Percentiles rank a stretch among this genome's conserved stretches.
Conservation (phyloP, 768 basidiomycete species). For the Phylloporus sp. region DNA sequence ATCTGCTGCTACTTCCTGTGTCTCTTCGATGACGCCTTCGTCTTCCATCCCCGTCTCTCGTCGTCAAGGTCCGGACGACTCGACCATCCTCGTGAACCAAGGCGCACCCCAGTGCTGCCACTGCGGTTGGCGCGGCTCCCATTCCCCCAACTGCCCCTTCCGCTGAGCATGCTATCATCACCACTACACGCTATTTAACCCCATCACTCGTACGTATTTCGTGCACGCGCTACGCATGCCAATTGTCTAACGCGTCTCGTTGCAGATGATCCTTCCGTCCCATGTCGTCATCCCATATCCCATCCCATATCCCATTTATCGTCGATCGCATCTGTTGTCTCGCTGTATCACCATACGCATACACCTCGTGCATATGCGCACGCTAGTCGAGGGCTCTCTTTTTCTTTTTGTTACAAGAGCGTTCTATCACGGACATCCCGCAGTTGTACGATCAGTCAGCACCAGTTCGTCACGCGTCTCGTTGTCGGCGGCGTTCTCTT, state of each 20-base stretch:
- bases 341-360: constrained; percentile 33
- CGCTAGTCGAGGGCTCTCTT: constrained; percentile 24
- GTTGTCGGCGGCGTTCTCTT: constrained; percentile 8
- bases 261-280: constrained; percentile 17
- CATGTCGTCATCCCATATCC: constrained; percentile 32
- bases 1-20: constrained; percentile 12
- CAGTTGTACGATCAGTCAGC: constrained; percentile 28
- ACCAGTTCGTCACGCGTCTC: constrained; percentile 4
- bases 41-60: constrained; percentile 22
- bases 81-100: constrained; percentile 37
- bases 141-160: constrained; percentile 62
- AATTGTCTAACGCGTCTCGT: background rate
- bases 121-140: constrained; percentile 63
- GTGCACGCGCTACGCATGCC: background rate
- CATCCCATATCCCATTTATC: too few species aligned
- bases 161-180: constrained; percentile 33
- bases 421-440: constrained; percentile 15
- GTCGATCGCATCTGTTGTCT: constrained; percentile 29
- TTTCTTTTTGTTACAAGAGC: background rate
- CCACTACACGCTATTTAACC: constrained; percentile 27
- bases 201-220: constrained; percentile 18
- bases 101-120: constrained; percentile 76
- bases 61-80: constrained; percentile 23
- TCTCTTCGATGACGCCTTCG: constrained; percentile 5
- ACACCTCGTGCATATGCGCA: constrained; percentile 34